Evolutionary conservation across 2,329 filamentous ascomycete species (phyloP), one percentile per base, ranked within the genome.

Genomic region (Dryadomyces quercivorus): DNA sequence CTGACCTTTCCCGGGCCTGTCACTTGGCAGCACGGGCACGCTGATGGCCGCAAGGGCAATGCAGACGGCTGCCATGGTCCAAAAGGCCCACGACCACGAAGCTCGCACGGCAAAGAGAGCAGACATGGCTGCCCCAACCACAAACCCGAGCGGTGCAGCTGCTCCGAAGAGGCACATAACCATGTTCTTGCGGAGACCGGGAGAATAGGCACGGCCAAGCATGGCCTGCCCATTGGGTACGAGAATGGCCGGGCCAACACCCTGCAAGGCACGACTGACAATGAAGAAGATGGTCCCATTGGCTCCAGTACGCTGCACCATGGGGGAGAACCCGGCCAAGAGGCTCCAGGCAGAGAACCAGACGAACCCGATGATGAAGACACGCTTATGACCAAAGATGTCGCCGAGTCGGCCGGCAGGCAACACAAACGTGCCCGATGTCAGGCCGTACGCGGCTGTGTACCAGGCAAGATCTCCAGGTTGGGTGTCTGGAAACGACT

Each of bases 151-250:
- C 0, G 75, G 75, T 0, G 73, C 71, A 20, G 72, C 70, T 0
- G 71, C 70, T 0, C 72, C 74, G 46, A 77, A 75, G 2, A 76
- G 64, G 2, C 70, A 69, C 59, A 87, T 84, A 0, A 79, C 73
- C 67, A 85, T 76, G 49, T 79, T 74, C 63, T 85, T 85, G 56
- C 75, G 71, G 51, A 66, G 69, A 0, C 82, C 81, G 0, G 77
- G 77, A 0, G 70, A 67, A 58, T 84, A 85, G 0, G 75, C 73
- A 0, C 71, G 70, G 2, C 81, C 82, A 0, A 86, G 65, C n/a
- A 88, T 71, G 2, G 81, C 82, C 22, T 86, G 66, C 0, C 73
- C 80, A 58, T 85, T 87, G 0, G 84, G 84, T 16, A 86, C 69
- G 12, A 76, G 68, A 38, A 87, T 71, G 0, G 82, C 80, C 0